Evolutionary conservation across 208 protist genomes (phyloP), one percentile per base, ranked within the genome.

Genomic region (Leishmania turanica): DNA sequence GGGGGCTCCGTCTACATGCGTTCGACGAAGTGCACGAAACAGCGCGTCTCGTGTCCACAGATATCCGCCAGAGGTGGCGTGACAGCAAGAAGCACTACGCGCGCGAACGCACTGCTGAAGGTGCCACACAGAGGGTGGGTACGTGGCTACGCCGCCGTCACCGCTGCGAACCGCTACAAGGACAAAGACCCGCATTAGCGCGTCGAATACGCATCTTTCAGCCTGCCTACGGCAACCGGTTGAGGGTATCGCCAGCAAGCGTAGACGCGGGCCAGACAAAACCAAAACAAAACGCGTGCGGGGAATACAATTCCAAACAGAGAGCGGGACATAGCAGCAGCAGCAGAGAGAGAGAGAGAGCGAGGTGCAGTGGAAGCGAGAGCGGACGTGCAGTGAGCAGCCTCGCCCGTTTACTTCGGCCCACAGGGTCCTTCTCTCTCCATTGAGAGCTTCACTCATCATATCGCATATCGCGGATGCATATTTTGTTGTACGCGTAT

Each of bases 81-180:
- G 82, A 69, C 51, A 82, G 56, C 73, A 79, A 9, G 62, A 54
- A 15, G 62, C 13, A 45, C 69, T 71, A 31, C 34, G 47, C n/a
- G 31, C 53, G 21, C 78, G 73, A 34, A 73, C 53, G 15, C 72
- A 76, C n/a, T 71, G 78, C n/a, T 80, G 78, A 13, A 86, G 64
- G 17, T 86, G 82, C 82, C 82, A 86, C n/a, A 86, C 82, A 13
- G 78, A 82, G 9, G 82, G 82, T 47, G 82, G 82, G 78, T 72
- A 49, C 31, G 53, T 11, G 31, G 47, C 17, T 34, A 49, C 24
- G 62, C 62, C 7, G 42, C 64, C 17, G 24, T 49, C 76, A 31
- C 77, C 78, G 58, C 45, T 51, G 13, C 82, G 65, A 40, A 86
- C 42, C 9, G 65, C 77, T 9, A 86, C 47, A 1, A 86, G 82